Conservation (phyloP, 2,329 filamentous ascomycete genomes). For the Capronia coronata region DNA sequence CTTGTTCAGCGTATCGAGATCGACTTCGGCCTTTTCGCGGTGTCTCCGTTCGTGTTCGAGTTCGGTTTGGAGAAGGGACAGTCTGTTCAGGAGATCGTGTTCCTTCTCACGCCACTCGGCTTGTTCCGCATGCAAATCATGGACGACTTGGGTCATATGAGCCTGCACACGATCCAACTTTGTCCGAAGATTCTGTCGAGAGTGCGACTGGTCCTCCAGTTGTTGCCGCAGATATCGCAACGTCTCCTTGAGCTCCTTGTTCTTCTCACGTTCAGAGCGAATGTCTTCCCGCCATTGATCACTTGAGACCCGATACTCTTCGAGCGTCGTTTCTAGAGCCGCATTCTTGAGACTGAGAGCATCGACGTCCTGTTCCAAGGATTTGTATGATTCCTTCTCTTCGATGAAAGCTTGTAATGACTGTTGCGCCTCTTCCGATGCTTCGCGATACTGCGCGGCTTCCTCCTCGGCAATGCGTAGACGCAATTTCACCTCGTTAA, state of each 20-base stretch:
- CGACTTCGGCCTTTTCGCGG: slow-evolving; percentile 54
- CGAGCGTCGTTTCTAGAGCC: slow-evolving; percentile 54
- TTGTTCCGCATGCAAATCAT: slow-evolving; percentile 77
- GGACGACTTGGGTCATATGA: slow-evolving; percentile 73
- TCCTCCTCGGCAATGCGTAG: slow-evolving; percentile 60
- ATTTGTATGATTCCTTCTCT: slow-evolving; percentile 60
- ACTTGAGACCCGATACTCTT: slow-evolving; percentile 51
- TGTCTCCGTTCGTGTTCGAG: slow-evolving; percentile 64
- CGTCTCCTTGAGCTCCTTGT: slow-evolving; percentile 55
- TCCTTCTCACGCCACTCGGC: slow-evolving; percentile 65
- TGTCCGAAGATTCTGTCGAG: slow-evolving; percentile 74
- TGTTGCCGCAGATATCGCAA: slow-evolving; percentile 56
- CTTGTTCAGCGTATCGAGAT: slow-evolving; percentile 56
- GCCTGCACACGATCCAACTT: slow-evolving; percentile 82
- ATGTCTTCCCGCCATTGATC: slow-evolving; percentile 24
- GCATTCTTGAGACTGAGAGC: slow-evolving; percentile 55
- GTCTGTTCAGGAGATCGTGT: slow-evolving; percentile 49
- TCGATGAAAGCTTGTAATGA: slow-evolving; percentile 59
- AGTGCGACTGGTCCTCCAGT: slow-evolving; percentile 75
- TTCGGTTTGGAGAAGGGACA: slow-evolving; percentile 50
- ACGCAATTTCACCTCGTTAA: slow-evolving; percentile 65
- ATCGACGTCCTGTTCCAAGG: slow-evolving; percentile 47
- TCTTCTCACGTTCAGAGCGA: slow-evolving; percentile 49
- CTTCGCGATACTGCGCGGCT: slow-evolving; percentile 41
- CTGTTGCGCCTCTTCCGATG: slow-evolving; percentile 59